phyloP scores from a whole-genome alignment of 129 eudicot genomes.

The Apium graveolens region DNA sequence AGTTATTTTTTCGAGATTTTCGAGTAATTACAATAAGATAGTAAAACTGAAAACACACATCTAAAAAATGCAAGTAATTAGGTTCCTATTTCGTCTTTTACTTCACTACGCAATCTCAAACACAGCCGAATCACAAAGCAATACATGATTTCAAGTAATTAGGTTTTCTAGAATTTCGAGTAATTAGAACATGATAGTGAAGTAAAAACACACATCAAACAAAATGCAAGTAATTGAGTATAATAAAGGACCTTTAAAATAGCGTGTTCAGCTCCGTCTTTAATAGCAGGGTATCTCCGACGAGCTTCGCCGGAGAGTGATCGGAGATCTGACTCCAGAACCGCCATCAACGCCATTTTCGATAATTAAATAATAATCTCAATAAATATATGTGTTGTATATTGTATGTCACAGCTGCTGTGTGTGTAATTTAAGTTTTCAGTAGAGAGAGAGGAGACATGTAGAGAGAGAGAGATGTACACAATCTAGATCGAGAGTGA shows the following conservation, averaged over 20 bases:
- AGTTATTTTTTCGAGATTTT: background rate
- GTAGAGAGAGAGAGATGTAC: background rate
- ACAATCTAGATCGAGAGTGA: background rate
- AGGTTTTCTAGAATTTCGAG: background rate
- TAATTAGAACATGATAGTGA: background rate
- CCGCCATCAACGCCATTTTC: constrained; percentile 80
- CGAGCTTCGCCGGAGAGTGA: constrained; percentile 97
- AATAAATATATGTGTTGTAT: too few species aligned
- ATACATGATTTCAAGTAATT: background rate
- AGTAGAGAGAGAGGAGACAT: background rate
- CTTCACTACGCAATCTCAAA: constrained; percentile 14
- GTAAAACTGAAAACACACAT: too few species aligned
- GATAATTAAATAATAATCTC: too few species aligned
- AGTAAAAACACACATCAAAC: background rate
- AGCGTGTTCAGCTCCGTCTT: constrained; percentile 99
- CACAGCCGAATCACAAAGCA: constrained; percentile 4
- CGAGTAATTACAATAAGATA: background rate
- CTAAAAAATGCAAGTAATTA: too few species aligned
- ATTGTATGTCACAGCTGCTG: background rate
- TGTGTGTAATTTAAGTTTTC: background rate
- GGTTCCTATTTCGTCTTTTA: too few species aligned
- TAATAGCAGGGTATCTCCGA: constrained; percentile 89
- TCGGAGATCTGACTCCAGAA: constrained; percentile 95
- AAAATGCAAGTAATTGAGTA: background rate
- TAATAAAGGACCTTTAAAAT: constrained; percentile 56